A percentile compares a stretch with the other conserved stretches of the same genome.
phyloP scores from a whole-genome alignment of 1,284 basidiomycete genomes.

The Leccinum fallax region DNA sequence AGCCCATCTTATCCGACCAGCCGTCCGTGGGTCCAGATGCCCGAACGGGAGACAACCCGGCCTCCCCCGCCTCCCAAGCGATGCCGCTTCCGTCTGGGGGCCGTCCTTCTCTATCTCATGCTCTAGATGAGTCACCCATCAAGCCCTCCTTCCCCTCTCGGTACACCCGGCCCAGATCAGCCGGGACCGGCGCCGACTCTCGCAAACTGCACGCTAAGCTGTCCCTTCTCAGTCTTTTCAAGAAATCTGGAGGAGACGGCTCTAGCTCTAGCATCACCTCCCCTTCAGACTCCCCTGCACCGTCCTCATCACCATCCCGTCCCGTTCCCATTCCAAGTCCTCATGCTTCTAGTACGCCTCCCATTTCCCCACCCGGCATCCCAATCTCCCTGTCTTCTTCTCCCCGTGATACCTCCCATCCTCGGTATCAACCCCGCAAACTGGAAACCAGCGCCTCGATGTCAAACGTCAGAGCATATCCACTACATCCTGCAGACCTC shows the following conservation, averaged over 20 bases:
- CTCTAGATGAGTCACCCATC: conserved; percentile 35
- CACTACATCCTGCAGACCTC: conserved; percentile 37
- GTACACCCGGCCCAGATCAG: conserved; percentile 47
- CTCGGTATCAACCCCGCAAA: conserved; percentile 26
- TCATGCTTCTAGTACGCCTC: conserved; percentile 17
- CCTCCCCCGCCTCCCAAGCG: conserved; percentile 14
- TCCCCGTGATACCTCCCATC: conserved; percentile 30
- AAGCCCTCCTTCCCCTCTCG: conserved; percentile 24
- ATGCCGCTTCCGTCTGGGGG: conserved; percentile 22
- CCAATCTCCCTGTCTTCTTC: conserved; percentile 29
- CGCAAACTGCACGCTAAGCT: conserved; percentile 43
- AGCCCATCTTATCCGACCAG: conserved; percentile 19
- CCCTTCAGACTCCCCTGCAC: conserved; percentile 28
- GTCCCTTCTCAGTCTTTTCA: conserved; percentile 49
- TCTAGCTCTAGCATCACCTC: conserved; percentile 38
- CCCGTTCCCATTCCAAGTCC: conserved; percentile 24
- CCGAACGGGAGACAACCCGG: conserved; percentile 4
- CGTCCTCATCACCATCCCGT: conserved; percentile 24
- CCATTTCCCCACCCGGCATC: conserved; percentile 32
- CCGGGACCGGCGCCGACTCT: conserved; percentile 48
- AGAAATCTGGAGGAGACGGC: conserved; percentile 41
- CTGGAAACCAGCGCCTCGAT: conserved; percentile 30
- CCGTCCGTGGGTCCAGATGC: conserved; percentile 12
- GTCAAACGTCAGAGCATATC: conserved; percentile 30
- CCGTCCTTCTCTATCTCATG: conserved; percentile 42